Evolutionary conservation across 2,329 filamentous ascomycete species (phyloP).

Genomic region (Talaromyces sp.): DNA sequence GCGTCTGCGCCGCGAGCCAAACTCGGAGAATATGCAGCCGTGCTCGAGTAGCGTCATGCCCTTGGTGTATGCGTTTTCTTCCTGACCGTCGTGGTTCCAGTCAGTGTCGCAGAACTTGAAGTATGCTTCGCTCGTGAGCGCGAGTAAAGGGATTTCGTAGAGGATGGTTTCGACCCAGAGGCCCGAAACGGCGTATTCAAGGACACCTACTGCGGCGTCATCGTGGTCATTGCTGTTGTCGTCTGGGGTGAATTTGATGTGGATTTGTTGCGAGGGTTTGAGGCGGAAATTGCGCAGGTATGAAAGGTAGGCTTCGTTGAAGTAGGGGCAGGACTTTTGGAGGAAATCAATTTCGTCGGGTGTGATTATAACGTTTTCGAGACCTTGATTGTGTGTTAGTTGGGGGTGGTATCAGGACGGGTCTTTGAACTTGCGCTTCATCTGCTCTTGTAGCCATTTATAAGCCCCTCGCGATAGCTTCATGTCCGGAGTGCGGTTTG

Average conservation of each 20-base stretch:
- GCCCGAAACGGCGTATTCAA: constrained; percentile 73
- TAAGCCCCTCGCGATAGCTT: constrained; percentile 80
- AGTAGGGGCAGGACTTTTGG: constrained; percentile 72
- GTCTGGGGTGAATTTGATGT: constrained; percentile 58
- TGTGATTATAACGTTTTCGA: constrained; percentile 75
- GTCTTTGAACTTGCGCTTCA: constrained; percentile 59
- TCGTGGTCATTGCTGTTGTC: constrained; percentile 58
- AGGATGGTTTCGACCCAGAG: constrained; percentile 93
- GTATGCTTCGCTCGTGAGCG: constrained; percentile 90
- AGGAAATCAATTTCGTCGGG: constrained; percentile 78
- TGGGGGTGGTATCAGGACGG: not conserved
- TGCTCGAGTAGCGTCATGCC: constrained; percentile 71
- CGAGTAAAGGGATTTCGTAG: constrained; percentile 93
- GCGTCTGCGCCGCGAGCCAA: constrained; percentile 80
- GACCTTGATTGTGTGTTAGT: constrained; percentile 50
- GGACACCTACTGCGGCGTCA: constrained; percentile 66
- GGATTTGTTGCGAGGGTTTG: constrained; percentile 74
- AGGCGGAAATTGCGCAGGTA: constrained; percentile 81
- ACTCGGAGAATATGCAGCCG: constrained; percentile 89
- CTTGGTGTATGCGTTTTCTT: constrained; percentile 79
- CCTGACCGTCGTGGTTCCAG: constrained; percentile 83
- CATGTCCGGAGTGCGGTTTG: constrained; percentile 92
- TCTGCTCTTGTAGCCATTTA: constrained; percentile 78
- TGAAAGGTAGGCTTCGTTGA: constrained; percentile 70
- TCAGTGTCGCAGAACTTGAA: constrained; percentile 95